Percentiles rank a stretch among this genome's conserved stretches.
phyloP scores from a whole-genome alignment of 1,139 yeast species.

The Geotrichum reessii region DNA sequence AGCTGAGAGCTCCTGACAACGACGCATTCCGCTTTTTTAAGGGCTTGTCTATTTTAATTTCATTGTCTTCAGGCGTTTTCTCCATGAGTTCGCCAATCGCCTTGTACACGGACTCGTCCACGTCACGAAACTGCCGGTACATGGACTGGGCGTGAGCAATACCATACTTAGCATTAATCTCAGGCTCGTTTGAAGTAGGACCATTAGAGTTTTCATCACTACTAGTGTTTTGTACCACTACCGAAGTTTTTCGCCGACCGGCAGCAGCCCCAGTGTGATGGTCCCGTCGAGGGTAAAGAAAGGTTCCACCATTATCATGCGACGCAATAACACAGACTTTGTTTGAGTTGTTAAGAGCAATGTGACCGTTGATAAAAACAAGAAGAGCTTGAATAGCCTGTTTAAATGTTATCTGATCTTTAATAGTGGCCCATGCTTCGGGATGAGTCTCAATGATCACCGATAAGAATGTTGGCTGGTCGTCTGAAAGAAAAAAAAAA shows the following conservation, averaged over 20 bases:
- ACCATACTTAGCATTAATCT: constrained; percentile 17
- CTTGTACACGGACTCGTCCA: constrained; percentile 71
- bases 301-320: constrained; percentile 62
- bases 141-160: constrained; percentile 42
- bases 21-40: constrained; percentile 36
- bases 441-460: constrained; percentile 79
- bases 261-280: not conserved
- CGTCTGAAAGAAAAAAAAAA: constrained; percentile 44
- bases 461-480: constrained; percentile 75
- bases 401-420: constrained; percentile 44
- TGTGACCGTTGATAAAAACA: constrained; percentile 77
- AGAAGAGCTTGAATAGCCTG: constrained; percentile 56
- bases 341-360: constrained; percentile 79
- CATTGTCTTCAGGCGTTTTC: constrained; percentile 26
- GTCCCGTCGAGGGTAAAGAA: constrained; percentile 55
- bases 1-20: constrained; percentile 71
- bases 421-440: constrained; percentile 59
- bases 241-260: constrained; percentile 8
- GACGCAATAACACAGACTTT: constrained; percentile 79
- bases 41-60: constrained; percentile 16
- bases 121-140: constrained; percentile 80
- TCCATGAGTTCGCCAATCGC: constrained; percentile 50
- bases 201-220: constrained; percentile 28
- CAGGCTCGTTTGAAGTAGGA: constrained; percentile 19
- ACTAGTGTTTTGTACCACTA: constrained; percentile 21